Evolutionary conservation across 192 early-diverging fungal species (phyloP), one percentile per base, ranked within the genome.

Genomic region (Linnemannia zychae): DNA sequence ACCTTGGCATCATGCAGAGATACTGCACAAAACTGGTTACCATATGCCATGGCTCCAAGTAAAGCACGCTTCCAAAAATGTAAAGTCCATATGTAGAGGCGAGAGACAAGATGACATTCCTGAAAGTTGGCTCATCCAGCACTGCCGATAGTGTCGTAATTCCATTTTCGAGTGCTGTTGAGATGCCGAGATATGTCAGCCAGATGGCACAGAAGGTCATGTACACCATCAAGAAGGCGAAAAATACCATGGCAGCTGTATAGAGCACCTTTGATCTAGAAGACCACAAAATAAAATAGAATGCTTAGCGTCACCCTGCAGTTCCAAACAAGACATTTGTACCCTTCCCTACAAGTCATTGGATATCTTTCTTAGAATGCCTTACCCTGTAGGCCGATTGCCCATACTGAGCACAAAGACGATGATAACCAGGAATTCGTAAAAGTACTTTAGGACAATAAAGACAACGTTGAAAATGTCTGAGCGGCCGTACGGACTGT

Each of bases 401-500:
- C 98, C 98, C 78, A 99, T 88, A 70, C 97, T 96, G 33, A 95
- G 91, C 38, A 99, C 93, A 88, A 99, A 96, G 71, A 92, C 90
- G 53, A 91, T 91, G 40, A 94, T 89, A 53, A 98, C 80, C 46
- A 94, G 88, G 72, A 94, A 85, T 31, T 95, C 84, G 78, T 97
- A 97, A 71, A 94, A 88, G 72, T 91, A 88, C 28, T 94, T 93
- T 67, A 97, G 89, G 24, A 96, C 88, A 72, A 92, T 91, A 85
- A 97, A 93, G 0, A 98, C 89, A 28, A 87, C 52, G 60, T 84
- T 91, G 67, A 90, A 85, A 9, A 91, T 79, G 33, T 87, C 72
- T 31, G 84, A 82, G 6, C 88, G 75, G n/a, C 85, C 83, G 67
- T 63, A 72, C n/a, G 87, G 89, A 24, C 86, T 88, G 53, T 83